These are phyloP conservation scores for Olyra latifolia DNA, from an alignment of 176 grass and related monocot species.

Conservation along the genomic window DNA sequence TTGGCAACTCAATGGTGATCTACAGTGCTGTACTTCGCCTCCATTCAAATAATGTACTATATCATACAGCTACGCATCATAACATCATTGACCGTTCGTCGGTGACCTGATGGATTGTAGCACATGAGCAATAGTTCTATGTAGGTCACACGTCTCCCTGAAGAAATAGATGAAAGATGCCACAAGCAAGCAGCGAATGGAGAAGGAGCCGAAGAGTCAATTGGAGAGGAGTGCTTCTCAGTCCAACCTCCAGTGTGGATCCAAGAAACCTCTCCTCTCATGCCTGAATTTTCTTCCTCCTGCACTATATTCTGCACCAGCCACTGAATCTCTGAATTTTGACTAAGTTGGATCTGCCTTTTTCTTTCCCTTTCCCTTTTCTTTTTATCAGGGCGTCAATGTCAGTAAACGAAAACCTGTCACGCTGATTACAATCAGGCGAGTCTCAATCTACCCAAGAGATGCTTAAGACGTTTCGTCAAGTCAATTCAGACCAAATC, in stretches of 20 bases:
- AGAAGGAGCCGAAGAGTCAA: slow-evolving; percentile 27
- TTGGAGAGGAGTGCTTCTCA: slow-evolving; percentile 59
- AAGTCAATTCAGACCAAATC: slow-evolving; percentile 48
- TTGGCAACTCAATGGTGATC: not conserved
- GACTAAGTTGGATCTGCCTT: not conserved
- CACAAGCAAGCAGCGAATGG: slow-evolving; percentile 15
- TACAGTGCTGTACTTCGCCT: not conserved
- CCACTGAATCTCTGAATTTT: slow-evolving; percentile 20
- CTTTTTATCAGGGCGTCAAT: slow-evolving; percentile 2
- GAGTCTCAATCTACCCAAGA: slow-evolving; percentile 15
- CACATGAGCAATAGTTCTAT: slow-evolving; percentile 12
- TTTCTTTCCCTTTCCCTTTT: not conserved
- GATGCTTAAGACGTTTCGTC: slow-evolving; percentile 30
- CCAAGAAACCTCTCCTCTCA: slow-evolving; percentile 28
- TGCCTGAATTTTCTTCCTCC: slow-evolving; percentile 12
- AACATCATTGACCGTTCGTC: not conserved
- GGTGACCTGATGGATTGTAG: slow-evolving; percentile 32
- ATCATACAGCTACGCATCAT: slow-evolving; percentile 5
- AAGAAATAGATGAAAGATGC: slow-evolving; percentile 23
- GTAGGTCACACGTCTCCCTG: not conserved
- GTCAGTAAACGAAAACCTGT: not conserved
- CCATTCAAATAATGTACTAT: not conserved
- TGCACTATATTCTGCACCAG: not conserved
- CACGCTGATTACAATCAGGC: not conserved
- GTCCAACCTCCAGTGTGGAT: slow-evolving; percentile 44